Base-by-base conservation (phyloP, 1,284 basidiomycete genomes). In the Leccinum angustisporum region DNA sequence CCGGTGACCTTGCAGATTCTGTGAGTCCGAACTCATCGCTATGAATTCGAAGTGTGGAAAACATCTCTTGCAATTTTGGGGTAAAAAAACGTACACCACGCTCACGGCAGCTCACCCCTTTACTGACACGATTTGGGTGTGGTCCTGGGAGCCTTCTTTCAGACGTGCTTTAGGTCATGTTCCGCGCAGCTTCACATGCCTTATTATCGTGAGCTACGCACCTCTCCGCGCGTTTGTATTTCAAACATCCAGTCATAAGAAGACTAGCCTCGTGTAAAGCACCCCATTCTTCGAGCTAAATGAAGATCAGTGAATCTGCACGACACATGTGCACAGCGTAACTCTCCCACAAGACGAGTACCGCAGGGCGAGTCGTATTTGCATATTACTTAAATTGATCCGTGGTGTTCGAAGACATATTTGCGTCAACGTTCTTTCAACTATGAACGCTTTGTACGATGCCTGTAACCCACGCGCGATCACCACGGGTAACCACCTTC, bases 401-500 rank as follows among this genome's bases (percentile, higher is more conserved):
- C 13, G 18, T 21, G 18, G 43, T 48, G 13, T 48, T 21, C 18
- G 46, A 48, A 48, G 46, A 8, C 46, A 48, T 11, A 25, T 48
- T 48, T 48, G 46, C 13, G 21, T 21, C 21, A 48, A 48, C 46
- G 11, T 48, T 43, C 4, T 38, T 56, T 68, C 64, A 72, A 55
- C 48, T 60, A 56, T 66, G 62, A 27, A 72, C 50, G 16, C 71
- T 74, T 25, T 81, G 79, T n/a, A 87, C 69, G 14, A 89, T 78
- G 27, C 82, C 82, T 61, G 78, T 69, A 11, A 85, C 85, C 88
- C 89, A 90, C 11, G 75, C 77, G 10, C 81, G 79, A 68, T 91
- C 88, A 25, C 74, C 78, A 11, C 69, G 69, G 48, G 52, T 48
- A 33, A 80, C 68, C 13, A 92, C 69, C 57, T 78, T 77, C 53